Evolutionary conservation across 176 grass and related monocot species (phyloP).

Genomic region (Oryza nivara): DNA sequence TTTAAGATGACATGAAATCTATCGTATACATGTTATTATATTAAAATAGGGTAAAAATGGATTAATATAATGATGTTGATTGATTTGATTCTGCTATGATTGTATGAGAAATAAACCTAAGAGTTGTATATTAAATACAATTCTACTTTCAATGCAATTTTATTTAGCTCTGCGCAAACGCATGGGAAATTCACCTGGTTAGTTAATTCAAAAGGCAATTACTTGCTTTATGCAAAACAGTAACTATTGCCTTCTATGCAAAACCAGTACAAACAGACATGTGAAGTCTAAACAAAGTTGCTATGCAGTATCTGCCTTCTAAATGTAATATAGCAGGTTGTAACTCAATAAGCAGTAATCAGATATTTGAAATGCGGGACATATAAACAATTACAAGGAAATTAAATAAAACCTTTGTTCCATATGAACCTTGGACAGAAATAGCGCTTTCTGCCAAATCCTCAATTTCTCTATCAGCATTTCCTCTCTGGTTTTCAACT

Average conservation of each 20-base stretch:
- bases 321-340: constrained; percentile 27
- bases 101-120: background rate
- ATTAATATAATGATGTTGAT: background rate
- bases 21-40: background rate
- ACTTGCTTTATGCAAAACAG: background rate
- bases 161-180: background rate
- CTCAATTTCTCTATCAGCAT: constrained; percentile 51
- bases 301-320: background rate
- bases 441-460: constrained; percentile 63
- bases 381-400: constrained; percentile 14
- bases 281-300: background rate
- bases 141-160: background rate
- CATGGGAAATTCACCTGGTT: background rate
- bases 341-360: constrained; percentile 18
- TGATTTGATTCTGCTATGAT: background rate
- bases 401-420: constrained; percentile 74
- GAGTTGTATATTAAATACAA: background rate
- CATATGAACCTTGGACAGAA: constrained; percentile 82
- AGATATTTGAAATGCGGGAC: constrained; percentile 11
- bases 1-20: background rate
- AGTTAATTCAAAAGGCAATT: constrained; percentile 9
- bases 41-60: background rate
- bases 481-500: constrained; percentile 60
- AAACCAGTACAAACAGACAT: constrained; percentile 7
- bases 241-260: background rate